phyloP scores from a whole-genome alignment of 2,329 filamentous ascomycete species.

The Colletotrichum limetticola region DNA sequence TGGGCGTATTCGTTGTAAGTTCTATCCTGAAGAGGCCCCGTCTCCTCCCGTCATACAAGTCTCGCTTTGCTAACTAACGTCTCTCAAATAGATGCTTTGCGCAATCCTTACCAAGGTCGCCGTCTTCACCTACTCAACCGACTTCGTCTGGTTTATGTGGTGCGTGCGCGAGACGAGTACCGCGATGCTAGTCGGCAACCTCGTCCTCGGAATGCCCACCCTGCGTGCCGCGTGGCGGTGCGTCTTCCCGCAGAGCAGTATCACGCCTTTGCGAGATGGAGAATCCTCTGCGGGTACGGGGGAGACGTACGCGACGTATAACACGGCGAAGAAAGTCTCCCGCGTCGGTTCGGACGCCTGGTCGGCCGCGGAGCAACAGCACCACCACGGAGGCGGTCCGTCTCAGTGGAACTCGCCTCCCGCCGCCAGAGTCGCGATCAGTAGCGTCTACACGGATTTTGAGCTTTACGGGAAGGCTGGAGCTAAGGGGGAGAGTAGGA shows the following conservation, averaged over 20 bases:
- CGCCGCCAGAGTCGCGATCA: neutral
- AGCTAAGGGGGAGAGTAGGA: neutral
- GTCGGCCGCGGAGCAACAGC: neutral
- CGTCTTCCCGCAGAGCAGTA: constrained; percentile 4
- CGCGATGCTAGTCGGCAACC: constrained; percentile 33
- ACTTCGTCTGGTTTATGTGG: constrained; percentile 31
- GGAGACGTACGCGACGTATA: neutral
- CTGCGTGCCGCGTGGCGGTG: constrained; percentile 8
- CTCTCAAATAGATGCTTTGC: constrained; percentile 10
- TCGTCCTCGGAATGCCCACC: constrained; percentile 27
- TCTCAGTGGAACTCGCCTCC: neutral
- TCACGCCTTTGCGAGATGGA: neutral
- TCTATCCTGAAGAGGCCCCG: fast-evolving
- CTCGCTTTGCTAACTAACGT: neutral
- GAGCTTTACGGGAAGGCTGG: constrained; percentile 10
- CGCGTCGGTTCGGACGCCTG: neutral
- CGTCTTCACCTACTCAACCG: constrained; percentile 16
- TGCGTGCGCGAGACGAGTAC: constrained; percentile 28
- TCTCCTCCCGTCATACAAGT: no score
- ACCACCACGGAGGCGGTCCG: neutral
- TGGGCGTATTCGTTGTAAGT: constrained; percentile 31
- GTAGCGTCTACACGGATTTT: constrained; percentile 7
- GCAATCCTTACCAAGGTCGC: constrained; percentile 23
- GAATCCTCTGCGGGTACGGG: neutral
- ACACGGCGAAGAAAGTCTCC: neutral